Conservation (phyloP, 208 protist genomes). For the Trypanosoma lewisi region DNA sequence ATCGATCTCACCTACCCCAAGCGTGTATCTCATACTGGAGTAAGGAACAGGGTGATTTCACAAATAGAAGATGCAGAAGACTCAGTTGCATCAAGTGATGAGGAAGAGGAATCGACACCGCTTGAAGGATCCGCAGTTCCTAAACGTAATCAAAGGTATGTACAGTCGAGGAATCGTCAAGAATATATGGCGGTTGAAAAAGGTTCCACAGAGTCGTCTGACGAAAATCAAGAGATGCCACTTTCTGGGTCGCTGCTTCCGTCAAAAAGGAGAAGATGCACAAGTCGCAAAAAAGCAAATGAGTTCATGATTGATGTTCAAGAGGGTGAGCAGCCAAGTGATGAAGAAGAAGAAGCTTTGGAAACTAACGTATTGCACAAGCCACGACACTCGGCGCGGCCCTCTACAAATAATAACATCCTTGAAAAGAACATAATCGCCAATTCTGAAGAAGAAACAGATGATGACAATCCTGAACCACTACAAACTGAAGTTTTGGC, state of each 20-base stretch:
- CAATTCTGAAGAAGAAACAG: neutral
- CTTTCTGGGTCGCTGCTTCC: neutral
- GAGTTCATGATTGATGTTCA: conserved; percentile 2
- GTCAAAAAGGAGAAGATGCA: conserved; percentile 12
- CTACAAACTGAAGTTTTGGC: neutral
- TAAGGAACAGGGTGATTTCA: conserved; percentile 5
- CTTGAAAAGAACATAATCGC: neutral
- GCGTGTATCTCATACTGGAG: neutral
- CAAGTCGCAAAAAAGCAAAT: neutral
- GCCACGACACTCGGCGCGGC: too few relatives aligned
- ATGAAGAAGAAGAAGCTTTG: conserved; percentile 21
- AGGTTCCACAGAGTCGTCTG: neutral
- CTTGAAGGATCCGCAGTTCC: conserved; percentile 12
- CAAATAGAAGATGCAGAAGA: conserved; percentile 2
- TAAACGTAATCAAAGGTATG: conserved; percentile 6
- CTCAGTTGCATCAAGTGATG: conserved; percentile 5
- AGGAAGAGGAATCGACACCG: conserved; percentile 9
- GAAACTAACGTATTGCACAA: neutral
- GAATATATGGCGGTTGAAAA: conserved; percentile 18
- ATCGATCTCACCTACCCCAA: neutral
- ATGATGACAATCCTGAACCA: neutral
- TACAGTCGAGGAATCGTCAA: neutral
- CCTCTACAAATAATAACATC: neutral
- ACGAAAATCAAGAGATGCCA: conserved; percentile 25
- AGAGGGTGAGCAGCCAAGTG: conserved; percentile 1